phyloP scores from a whole-genome alignment of 2,329 filamentous ascomycete genomes.

The Lachnellula hyalina region DNA sequence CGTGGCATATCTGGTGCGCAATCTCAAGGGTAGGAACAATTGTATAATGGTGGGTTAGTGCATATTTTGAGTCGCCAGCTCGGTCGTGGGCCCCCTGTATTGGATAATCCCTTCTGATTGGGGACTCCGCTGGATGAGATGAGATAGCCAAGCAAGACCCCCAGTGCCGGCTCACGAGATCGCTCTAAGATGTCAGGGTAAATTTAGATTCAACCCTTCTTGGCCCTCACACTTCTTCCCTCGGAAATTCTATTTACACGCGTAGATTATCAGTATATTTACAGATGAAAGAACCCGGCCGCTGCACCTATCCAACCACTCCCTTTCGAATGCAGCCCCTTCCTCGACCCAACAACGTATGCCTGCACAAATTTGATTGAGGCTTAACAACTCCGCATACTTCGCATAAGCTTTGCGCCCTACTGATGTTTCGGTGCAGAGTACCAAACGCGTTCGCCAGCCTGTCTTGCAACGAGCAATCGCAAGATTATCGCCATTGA shows the following conservation, averaged over 20 bases:
- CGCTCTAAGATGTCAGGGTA: background rate
- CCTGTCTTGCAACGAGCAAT: background rate
- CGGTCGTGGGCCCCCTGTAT: background rate
- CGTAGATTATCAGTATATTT: no score
- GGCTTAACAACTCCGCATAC: no score
- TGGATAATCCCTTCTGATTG: background rate
- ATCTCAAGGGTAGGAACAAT: background rate
- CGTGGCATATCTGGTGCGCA: background rate
- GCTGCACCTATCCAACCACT: no score
- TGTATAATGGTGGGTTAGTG: background rate
- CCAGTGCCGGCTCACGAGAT: background rate
- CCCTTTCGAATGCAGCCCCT: no score
- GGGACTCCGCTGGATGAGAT: background rate
- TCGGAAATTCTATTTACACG: no score
- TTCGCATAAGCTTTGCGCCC: no score
- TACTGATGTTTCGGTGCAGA: no score
- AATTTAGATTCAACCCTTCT: background rate
- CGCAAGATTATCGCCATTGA: background rate
- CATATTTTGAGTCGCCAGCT: background rate
- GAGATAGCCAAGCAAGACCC: background rate
- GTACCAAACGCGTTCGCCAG: background rate
- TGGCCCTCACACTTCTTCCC: no score
- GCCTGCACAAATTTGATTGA: no score
- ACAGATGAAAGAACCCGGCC: no score
- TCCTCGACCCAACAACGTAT: no score